phyloP scores from a whole-genome alignment of 2,329 filamentous ascomycete species.

The Ampelomyces quisqualis region DNA sequence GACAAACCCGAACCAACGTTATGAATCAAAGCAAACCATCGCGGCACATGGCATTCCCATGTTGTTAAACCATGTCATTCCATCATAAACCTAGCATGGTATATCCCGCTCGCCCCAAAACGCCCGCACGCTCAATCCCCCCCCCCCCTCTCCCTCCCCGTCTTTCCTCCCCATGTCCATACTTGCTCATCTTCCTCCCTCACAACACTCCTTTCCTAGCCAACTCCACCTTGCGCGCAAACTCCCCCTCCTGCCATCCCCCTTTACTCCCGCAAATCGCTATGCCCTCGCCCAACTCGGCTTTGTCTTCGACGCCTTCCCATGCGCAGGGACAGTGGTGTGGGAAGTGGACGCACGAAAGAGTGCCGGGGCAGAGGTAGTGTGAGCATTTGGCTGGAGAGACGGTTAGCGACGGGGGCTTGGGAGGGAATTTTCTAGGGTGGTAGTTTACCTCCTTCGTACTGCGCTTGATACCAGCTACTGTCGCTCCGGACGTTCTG shows the following conservation, averaged over 20 bases:
- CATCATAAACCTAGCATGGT: not conserved
- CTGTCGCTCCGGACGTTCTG: slow-evolving; percentile 86
- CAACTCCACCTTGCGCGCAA: slow-evolving; percentile 73
- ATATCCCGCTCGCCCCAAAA: slow-evolving; percentile 1
- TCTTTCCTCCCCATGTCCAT: not conserved
- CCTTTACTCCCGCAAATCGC: slow-evolving; percentile 74
- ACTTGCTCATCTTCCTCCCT: not conserved
- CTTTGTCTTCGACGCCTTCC: slow-evolving; percentile 62
- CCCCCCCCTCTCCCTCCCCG: not conserved
- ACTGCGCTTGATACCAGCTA: slow-evolving; percentile 71
- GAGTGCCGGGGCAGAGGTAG: slow-evolving; percentile 90
- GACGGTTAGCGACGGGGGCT: not conserved
- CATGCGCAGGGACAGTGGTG: slow-evolving; percentile 96
- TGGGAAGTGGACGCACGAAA: slow-evolving; percentile 93
- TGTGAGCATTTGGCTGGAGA: slow-evolving; percentile 79
- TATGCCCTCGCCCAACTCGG: slow-evolving; percentile 71
- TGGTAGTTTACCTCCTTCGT: slow-evolving; percentile 61
- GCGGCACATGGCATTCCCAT: no score
- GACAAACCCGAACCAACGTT: no score
- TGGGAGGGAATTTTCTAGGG: not conserved
- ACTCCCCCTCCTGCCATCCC: slow-evolving; percentile 70
- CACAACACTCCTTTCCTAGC: slow-evolving; percentile 75
- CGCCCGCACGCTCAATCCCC: not conserved
- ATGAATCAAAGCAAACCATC: no score
- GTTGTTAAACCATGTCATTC: no score